Evolutionary conservation across 1,139 yeast genomes (phyloP), one percentile per base, ranked within the genome.

Genomic region (Kodamaea plutei): DNA sequence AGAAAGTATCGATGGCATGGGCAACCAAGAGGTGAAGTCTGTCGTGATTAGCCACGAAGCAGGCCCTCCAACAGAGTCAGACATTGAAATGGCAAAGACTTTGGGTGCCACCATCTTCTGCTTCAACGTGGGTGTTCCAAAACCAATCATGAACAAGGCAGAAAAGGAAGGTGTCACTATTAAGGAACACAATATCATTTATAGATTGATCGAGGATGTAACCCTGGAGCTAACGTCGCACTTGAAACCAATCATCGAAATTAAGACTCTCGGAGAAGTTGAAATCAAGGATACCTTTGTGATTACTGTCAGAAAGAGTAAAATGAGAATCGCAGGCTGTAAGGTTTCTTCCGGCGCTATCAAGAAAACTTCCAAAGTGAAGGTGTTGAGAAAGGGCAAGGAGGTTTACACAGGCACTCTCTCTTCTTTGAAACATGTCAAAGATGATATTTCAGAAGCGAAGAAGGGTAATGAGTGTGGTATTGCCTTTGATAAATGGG

Each of bases 391-490:
- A 45, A 58, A 63, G 8, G 68, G 60, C 8, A 60, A 72, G 28
- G 62, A 63, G 6, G 60, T 91, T 2, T 85, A 64, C 54, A 70
- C 70, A 31, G 98, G 98, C 3, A 64, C 65, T 8, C 58, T 91
- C 13, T 73, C 80, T 2, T 78, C 93, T 4, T 68, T 91, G 56
- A 88, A 85, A 56, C 88, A 84, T 42, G 80, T 78, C 35, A 88
- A 87, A 53, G 91, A 85, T 30, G 95, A 84, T 46, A 84, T 83
- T 4, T 48, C 62, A 1, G 93, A 84, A 46, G 84, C 84, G 6
- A 76, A 76, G 37, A 88, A 85, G 59, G 96, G 95, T 18, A 73
- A 74, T 24, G 98, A 91, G 46, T 91, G 97, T 64, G 98, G 98
- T 31, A 54, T 91, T 24, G 63, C 88, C 0, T 79, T 91, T 47